A percentile compares a stretch with the other conserved stretches of the same genome.
phyloP scores from a whole-genome alignment of 2,329 filamentous ascomycete genomes.

The Alternaria solani region DNA sequence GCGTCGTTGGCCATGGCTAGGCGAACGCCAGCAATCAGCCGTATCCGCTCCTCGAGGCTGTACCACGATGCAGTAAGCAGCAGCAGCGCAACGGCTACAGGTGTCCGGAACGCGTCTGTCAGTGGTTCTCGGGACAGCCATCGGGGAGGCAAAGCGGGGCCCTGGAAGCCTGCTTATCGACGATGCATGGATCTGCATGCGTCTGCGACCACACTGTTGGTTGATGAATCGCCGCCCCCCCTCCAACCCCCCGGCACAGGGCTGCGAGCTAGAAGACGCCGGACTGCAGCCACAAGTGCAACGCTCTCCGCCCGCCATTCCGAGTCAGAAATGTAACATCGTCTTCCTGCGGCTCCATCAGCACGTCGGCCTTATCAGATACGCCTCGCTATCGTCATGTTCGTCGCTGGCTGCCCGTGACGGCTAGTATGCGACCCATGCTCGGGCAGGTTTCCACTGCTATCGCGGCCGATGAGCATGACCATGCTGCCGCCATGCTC shows the following conservation, averaged over 20 bases:
- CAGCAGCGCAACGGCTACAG: conserved; percentile 9
- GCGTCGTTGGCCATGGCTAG: background rate
- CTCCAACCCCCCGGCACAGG: background rate
- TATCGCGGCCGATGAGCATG: conserved; percentile 3
- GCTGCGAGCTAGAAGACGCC: conserved; percentile 16
- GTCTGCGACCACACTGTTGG: conserved; percentile 15
- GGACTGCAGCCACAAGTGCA: conserved; percentile 5
- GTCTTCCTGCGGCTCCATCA: conserved; percentile 1
- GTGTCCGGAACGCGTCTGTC: conserved; percentile 17
- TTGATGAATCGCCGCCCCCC: background rate
- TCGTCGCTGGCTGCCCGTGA: background rate
- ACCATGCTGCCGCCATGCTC: conserved; percentile 31
- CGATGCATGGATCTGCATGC: conserved; percentile 9
- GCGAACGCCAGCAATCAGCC: background rate
- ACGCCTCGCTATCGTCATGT: background rate
- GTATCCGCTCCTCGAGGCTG: conserved; percentile 2
- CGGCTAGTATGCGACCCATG: conserved; percentile 7
- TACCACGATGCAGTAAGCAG: background rate
- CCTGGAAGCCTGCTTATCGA: conserved; percentile 14
- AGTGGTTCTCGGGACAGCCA: conserved; percentile 15
- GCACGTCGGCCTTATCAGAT: background rate
- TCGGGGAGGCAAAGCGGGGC: conserved; percentile 9
- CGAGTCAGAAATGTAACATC: conserved; percentile 16
- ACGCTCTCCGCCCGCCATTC: conserved; percentile 8
- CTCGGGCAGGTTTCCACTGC: conserved; percentile 8